Percentiles rank a stretch among this genome's conserved stretches.
Evolutionary conservation across 192 early-diverging fungal genomes (phyloP).

Genomic region (Rhizophlyctis rosea): DNA sequence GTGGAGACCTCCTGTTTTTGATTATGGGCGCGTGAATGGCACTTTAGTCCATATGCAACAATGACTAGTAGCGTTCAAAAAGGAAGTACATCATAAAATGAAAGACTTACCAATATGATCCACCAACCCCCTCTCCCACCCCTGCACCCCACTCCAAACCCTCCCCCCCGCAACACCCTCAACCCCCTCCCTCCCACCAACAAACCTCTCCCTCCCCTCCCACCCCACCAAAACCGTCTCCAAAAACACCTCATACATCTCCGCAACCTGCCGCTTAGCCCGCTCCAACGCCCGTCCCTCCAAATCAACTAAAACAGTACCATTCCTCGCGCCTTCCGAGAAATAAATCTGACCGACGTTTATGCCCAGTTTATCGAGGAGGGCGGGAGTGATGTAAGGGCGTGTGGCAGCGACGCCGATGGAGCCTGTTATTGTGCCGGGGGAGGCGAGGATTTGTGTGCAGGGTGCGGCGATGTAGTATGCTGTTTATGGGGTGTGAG

Average conservation of each 20-base stretch:
- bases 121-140: conserved; percentile 53
- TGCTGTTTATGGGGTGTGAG: conserved; percentile 23
- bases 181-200: conserved; percentile 56
- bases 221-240: conserved; percentile 58
- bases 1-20: too few relatives aligned
- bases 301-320: conserved; percentile 47
- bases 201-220: conserved; percentile 50
- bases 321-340: conserved; percentile 44
- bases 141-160: conserved; percentile 62
- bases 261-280: conserved; percentile 41
- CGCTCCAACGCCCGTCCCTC: conserved; percentile 47
- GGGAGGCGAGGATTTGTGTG: conserved; percentile 57
- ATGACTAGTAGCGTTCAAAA: too few relatives aligned
- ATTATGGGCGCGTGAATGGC: too few relatives aligned
- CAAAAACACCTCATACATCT: conserved; percentile 55
- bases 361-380: conserved; percentile 57
- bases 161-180: conserved; percentile 60
- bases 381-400: conserved; percentile 53
- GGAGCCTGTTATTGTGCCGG: conserved; percentile 68
- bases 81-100: too few relatives aligned
- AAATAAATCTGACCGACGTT: conserved; percentile 57
- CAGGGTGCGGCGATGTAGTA: conserved; percentile 58
- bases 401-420: conserved; percentile 65
- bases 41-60: too few relatives aligned
- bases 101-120: conserved; percentile 58